phyloP scores from a whole-genome alignment of 2,329 filamentous ascomycete species.

The Colletotrichum musae region DNA sequence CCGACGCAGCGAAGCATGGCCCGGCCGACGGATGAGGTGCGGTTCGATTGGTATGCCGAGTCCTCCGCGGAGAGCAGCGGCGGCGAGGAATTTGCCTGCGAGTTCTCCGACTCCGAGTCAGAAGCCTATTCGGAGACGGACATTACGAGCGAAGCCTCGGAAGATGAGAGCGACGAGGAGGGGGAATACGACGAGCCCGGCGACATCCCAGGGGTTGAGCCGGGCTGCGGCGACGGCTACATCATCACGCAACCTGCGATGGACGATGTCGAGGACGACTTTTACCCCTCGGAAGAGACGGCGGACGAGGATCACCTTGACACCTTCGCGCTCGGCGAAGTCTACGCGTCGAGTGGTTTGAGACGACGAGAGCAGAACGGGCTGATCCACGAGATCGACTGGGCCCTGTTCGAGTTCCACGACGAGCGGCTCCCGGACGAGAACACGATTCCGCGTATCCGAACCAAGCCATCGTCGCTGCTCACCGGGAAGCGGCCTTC shows the following conservation, averaged over 20 bases:
- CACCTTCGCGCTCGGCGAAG: constrained; percentile 83
- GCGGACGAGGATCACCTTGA: constrained; percentile 87
- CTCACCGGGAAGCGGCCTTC: constrained; percentile 27
- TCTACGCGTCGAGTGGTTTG: constrained; percentile 93
- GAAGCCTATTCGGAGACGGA: constrained; percentile 66
- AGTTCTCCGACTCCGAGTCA: constrained; percentile 74
- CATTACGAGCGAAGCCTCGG: constrained; percentile 64
- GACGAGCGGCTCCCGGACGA: constrained; percentile 77
- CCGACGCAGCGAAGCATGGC: constrained; percentile 56
- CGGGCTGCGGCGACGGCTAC: constrained; percentile 82
- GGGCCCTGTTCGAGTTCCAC: constrained; percentile 89
- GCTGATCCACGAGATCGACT: constrained; percentile 92
- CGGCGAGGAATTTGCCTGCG: constrained; percentile 70
- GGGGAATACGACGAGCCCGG: constrained; percentile 73
- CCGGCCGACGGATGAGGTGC: constrained; percentile 48
- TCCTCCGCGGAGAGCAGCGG: constrained; percentile 58
- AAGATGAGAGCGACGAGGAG: constrained; percentile 66
- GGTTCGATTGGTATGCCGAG: constrained; percentile 61
- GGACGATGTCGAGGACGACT: constrained; percentile 86
- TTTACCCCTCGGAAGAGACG: constrained; percentile 80
- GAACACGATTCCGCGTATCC: constrained; percentile 74
- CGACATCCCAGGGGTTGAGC: constrained; percentile 84
- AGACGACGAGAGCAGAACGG: constrained; percentile 80
- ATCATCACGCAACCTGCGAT: constrained; percentile 92
- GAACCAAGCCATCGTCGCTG: constrained; percentile 29